These are phyloP conservation scores for Coprinopsis marcescibilis DNA, from an alignment of 768 basidiomycete genomes.

Conservation along the genomic window DNA sequence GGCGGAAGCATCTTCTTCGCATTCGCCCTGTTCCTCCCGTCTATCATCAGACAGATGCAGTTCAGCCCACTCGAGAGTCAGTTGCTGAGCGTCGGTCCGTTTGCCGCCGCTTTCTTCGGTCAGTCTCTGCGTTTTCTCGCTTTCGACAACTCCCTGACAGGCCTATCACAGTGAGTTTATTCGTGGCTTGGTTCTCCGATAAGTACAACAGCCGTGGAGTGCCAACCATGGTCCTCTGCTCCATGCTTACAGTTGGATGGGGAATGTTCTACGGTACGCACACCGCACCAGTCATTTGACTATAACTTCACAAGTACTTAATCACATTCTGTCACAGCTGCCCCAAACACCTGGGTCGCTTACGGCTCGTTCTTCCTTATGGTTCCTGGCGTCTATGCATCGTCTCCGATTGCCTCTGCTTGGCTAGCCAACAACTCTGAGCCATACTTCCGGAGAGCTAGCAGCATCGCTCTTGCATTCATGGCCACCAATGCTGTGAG, in stretches of 20 bases:
- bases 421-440: slow-evolving; percentile 36
- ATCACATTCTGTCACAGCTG: neutral
- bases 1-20: slow-evolving; percentile 30
- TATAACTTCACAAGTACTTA: neutral
- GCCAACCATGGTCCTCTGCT: slow-evolving; percentile 17
- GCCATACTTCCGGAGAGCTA: slow-evolving; percentile 30
- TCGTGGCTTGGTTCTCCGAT: slow-evolving; percentile 23
- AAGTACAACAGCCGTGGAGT: slow-evolving; percentile 22
- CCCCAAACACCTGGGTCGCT: slow-evolving; percentile 18
- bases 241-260: slow-evolving; percentile 25
- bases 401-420: slow-evolving; percentile 24
- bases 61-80: slow-evolving; percentile 28
- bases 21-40: slow-evolving; percentile 30
- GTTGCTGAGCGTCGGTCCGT: slow-evolving; percentile 33
- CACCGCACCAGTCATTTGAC: neutral
- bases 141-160: neutral
- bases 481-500: slow-evolving; percentile 30
- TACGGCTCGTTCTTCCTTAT: slow-evolving; percentile 32
- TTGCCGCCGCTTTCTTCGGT: slow-evolving; percentile 31
- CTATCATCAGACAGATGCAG: slow-evolving; percentile 31
- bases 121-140: slow-evolving; percentile 3
- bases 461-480: slow-evolving; percentile 29
- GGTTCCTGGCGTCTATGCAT: slow-evolving; percentile 29
- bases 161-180: slow-evolving; percentile 18
- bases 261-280: slow-evolving; percentile 24